phyloP scores from a whole-genome alignment of 768 basidiomycete genomes.

The Thelephora ganbajun region DNA sequence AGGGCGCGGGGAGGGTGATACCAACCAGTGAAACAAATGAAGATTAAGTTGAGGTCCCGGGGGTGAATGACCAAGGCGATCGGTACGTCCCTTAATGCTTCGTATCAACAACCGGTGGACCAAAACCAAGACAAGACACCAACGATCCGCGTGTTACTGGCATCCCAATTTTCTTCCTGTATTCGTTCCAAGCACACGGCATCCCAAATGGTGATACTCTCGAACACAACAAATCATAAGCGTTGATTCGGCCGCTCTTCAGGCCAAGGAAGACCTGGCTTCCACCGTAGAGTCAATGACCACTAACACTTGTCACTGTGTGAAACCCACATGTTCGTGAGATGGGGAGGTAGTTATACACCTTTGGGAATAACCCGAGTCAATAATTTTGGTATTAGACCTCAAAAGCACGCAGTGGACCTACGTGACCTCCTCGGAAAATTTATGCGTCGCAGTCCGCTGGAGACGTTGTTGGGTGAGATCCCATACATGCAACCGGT shows the following conservation, averaged over 20 bases:
- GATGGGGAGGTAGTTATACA: constrained; percentile 51
- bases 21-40: constrained; percentile 65
- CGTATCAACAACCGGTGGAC: background rate
- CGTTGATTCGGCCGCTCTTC: constrained; percentile 46
- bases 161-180: constrained; percentile 41
- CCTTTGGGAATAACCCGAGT: constrained; percentile 14
- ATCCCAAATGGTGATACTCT: constrained; percentile 53
- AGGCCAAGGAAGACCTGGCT: constrained; percentile 33
- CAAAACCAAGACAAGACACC: too few relatives aligned
- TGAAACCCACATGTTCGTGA: constrained; percentile 51
- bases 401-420: constrained; percentile 1
- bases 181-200: constrained; percentile 64
- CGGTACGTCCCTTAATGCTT: constrained; percentile 20
- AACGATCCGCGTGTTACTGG: too few relatives aligned
- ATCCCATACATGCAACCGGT: constrained; percentile 48
- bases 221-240: constrained; percentile 63
- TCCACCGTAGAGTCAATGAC: background rate
- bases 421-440: constrained; percentile 29
- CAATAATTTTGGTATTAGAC: background rate
- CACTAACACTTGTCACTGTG: constrained; percentile 3
- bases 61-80: constrained; percentile 58
- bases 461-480: constrained; percentile 37
- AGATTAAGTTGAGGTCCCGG: constrained; percentile 54
- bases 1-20: background rate
- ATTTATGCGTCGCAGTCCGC: constrained; percentile 28